Base-by-base conservation (phyloP, 441 rosid genomes). In the California macrophylla region DNA sequence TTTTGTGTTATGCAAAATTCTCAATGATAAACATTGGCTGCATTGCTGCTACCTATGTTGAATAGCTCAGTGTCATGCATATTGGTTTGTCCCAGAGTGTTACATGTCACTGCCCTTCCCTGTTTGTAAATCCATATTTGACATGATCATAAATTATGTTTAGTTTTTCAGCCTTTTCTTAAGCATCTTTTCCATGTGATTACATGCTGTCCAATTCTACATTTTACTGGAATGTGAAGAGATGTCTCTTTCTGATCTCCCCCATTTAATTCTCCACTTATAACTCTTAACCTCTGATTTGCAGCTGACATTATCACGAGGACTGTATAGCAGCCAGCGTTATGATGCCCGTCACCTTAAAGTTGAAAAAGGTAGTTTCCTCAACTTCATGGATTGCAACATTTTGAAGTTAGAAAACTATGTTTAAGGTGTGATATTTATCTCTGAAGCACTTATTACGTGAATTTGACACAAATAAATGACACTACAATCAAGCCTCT, bases 311-410 rank as follows among this genome's bases (percentile, higher is more conserved):
- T 69, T 82, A 32, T 73, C 71, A 9, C 77, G 67, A 62, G 76
- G 77, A 47, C 80, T 69, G 23, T 68, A 54, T 70, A 70, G 72
- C 69, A 72, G 82, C 69, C 81, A 26, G 73, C 73, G 7, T 45
- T 72, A 30, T 78, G 80, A 74, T 80, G 63, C 77, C 79, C 78
- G 54, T 71, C 83, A 71, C 66, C 79, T 67, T 58, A 74, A 73
- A 69, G 81, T 72, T 83, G 66, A 73, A 68, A 73, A 84, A 79
- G 88, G 97, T 91, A 82, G 74, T 68, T 64, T 62, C 40, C 64
- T 15, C 16, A 52, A 66, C 45, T 72, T 38, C 28, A 56, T 65
- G 30, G 23, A 29, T 24, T 20, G 24, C 42, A 36, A 36, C 56
- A 58, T 58, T 66, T 23, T 28, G 62, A 29, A 34, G 26, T 20